Evolutionary conservation across 768 basidiomycete genomes (phyloP), one percentile per base, ranked within the genome.

Genomic region (Xerocomus potaroensis): DNA sequence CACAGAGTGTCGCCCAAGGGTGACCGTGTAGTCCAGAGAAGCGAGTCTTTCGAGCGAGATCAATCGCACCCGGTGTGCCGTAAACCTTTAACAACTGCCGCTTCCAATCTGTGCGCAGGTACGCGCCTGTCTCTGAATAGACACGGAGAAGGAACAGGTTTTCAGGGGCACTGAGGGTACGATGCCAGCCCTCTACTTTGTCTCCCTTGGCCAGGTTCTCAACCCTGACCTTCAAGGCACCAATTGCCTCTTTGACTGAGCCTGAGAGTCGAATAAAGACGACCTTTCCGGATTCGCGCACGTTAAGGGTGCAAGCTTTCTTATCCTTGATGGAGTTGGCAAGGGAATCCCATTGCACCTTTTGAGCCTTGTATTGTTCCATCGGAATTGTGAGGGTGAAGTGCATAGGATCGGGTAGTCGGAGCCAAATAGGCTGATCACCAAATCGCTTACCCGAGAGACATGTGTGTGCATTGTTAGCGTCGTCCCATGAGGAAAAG

Each of bases 211-310:
- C 74, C 29, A 83, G 58, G 43, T 67, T 73, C 58, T 83, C 82
- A 0, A 79, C 76, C 41, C 80, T 67, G 14, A 83, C 80, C 63
- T 82, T 83, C 49, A 84, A 55, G 4, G 72, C 68, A 1, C 81
- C 82, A 2, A 76, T 70, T 2, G 72, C 72, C 51, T 76, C 74
- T 61, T 77, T 77, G 41, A 76, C 75, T 12, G 75, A 67, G 0
- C 81, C 81, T 1, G 66, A 53, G 15, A 82, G 67, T 4, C 63
- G 70, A 31, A 83, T 69, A 14, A 66, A 60, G 35, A 74, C 68
- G 8, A 36, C 38, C 29, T 57, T 54, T 18, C 52, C 56, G 9
- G 22, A 30, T 19, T 65, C 59, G 18, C 51, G 55, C 5, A 74
- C 57, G 27, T 59, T 45, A n/a, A 76, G 53, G 21, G 65, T 57